phyloP scores from a whole-genome alignment of 2,329 filamentous ascomycete genomes.

The Pyrenophora seminiperda region DNA sequence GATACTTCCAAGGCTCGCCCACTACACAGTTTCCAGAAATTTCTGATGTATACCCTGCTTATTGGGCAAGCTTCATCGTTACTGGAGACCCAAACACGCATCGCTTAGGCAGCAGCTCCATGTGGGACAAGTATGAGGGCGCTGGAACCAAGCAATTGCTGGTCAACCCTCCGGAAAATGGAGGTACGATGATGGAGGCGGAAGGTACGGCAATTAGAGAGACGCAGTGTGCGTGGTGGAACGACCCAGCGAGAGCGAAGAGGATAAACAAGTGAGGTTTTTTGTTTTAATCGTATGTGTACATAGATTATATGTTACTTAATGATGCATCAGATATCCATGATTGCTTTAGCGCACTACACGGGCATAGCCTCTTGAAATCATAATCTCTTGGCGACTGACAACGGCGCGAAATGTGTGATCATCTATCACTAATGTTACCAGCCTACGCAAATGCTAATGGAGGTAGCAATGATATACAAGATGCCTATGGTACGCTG shows the following conservation, averaged over 20 bases:
- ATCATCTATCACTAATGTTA: too few species aligned
- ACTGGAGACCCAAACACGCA: slow-evolving; percentile 44
- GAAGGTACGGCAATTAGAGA: slow-evolving; percentile 35
- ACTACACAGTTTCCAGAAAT: slow-evolving; percentile 39
- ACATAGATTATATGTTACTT: too few species aligned
- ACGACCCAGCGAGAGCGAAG: slow-evolving; percentile 34
- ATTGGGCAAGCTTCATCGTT: slow-evolving; percentile 45
- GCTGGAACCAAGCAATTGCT: slow-evolving; percentile 24
- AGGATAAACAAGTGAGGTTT: slow-evolving; percentile 38
- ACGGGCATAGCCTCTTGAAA: too few species aligned
- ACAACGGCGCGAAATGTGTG: too few species aligned
- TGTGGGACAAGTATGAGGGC: slow-evolving; percentile 39
- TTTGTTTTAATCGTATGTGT: too few species aligned
- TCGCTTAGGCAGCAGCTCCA: slow-evolving; percentile 23
- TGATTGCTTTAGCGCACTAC: too few species aligned
- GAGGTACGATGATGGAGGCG: slow-evolving; percentile 33
- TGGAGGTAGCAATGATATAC: too few species aligned
- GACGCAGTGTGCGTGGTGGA: slow-evolving; percentile 43
- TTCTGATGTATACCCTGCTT: slow-evolving; percentile 40
- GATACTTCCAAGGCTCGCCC: slow-evolving; percentile 39
- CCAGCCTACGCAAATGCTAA: too few species aligned
- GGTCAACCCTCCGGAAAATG: slow-evolving; percentile 29
- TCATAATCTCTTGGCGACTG: too few species aligned
- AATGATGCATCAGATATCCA: too few species aligned
- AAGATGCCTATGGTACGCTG: too few species aligned